Percentiles rank a stretch among this genome's conserved stretches.
phyloP scores from a whole-genome alignment of 768 basidiomycete species.

The Boletus edulis region DNA sequence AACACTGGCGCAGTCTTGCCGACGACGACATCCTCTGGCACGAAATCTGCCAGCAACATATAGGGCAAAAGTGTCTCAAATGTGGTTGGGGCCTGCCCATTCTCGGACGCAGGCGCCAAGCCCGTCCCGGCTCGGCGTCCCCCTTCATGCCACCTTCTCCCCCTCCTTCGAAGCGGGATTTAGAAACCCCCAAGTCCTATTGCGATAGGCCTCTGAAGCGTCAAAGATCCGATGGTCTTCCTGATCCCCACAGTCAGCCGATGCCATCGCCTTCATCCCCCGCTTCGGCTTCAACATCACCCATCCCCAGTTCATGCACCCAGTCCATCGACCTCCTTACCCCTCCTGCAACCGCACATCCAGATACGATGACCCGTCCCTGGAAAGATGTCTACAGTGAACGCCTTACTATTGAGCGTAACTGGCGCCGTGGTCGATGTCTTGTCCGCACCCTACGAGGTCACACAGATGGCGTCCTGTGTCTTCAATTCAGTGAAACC shows the following conservation, averaged over 20 bases:
- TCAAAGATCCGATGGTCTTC: slow-evolving; percentile 29
- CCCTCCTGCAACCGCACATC: slow-evolving; percentile 28
- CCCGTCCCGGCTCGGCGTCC: slow-evolving; percentile 39
- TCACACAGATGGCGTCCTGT: slow-evolving; percentile 96
- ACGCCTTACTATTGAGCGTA: slow-evolving; percentile 92
- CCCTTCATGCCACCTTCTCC: slow-evolving; percentile 33
- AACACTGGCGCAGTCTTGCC: slow-evolving; percentile 81
- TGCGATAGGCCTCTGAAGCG: slow-evolving; percentile 49
- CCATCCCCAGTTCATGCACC: slow-evolving; percentile 1
- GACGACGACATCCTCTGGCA: slow-evolving; percentile 97
- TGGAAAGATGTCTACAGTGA: slow-evolving; percentile 99
- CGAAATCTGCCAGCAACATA: slow-evolving; percentile 97
- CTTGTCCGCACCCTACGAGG: slow-evolving; percentile 83
- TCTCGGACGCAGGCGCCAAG: slow-evolving; percentile 67
- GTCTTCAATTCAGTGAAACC: slow-evolving; percentile 89
- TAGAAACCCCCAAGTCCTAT: slow-evolving; percentile 29
- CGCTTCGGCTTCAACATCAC: slow-evolving; percentile 14
- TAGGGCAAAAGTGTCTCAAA: slow-evolving; percentile 93
- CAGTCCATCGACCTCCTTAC: slow-evolving; percentile 25
- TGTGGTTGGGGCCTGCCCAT: slow-evolving; percentile 98
- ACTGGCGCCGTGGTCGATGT: slow-evolving; percentile 94
- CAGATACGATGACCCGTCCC: slow-evolving; percentile 65
- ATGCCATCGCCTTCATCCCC: slow-evolving; percentile 7
- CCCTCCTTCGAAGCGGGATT: slow-evolving; percentile 38
- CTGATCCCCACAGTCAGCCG: not conserved